These are phyloP conservation scores for Pseudozyma sp. DNA, from an alignment of 1,284 basidiomycete species.

Conservation along the genomic window DNA sequence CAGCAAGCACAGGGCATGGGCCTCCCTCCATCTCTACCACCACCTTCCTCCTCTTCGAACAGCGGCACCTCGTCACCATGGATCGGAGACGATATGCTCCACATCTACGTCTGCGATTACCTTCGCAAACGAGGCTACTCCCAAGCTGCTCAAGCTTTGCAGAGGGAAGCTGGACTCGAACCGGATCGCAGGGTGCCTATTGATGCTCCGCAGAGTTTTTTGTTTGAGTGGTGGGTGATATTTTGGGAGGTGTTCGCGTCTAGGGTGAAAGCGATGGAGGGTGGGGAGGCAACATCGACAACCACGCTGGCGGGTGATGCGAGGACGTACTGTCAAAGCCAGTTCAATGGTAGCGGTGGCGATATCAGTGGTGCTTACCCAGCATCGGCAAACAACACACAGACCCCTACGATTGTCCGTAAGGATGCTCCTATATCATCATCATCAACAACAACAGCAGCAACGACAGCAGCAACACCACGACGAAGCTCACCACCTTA, in stretches of 20 bases:
- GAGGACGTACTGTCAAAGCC: conserved; percentile 6
- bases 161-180: conserved; percentile 28
- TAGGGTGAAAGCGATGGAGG: too few relatives aligned
- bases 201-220: conserved; percentile 42
- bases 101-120: conserved; percentile 51
- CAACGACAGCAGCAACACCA: conserved; percentile 9
- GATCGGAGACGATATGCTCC: conserved; percentile 46
- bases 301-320: conserved; percentile 6
- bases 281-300: too few relatives aligned
- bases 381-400: too few relatives aligned
- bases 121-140: conserved; percentile 36
- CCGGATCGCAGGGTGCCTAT: conserved; percentile 33
- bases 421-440: background rate
- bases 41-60: background rate
- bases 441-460: conserved; percentile 6
- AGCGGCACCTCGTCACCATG: conserved; percentile 3
- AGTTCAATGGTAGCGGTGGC: background rate
- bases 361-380: too few relatives aligned
- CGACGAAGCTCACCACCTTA: background rate
- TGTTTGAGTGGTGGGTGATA: conserved; percentile 51
- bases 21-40: background rate
- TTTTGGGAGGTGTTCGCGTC: conserved; percentile 48
- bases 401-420: background rate
- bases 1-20: background rate
- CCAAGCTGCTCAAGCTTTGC: conserved; percentile 26